Percentiles rank a stretch among this genome's conserved stretches.
phyloP scores from a whole-genome alignment of 805 yeast genomes.

The Wickerhamomyces xylosicus region DNA sequence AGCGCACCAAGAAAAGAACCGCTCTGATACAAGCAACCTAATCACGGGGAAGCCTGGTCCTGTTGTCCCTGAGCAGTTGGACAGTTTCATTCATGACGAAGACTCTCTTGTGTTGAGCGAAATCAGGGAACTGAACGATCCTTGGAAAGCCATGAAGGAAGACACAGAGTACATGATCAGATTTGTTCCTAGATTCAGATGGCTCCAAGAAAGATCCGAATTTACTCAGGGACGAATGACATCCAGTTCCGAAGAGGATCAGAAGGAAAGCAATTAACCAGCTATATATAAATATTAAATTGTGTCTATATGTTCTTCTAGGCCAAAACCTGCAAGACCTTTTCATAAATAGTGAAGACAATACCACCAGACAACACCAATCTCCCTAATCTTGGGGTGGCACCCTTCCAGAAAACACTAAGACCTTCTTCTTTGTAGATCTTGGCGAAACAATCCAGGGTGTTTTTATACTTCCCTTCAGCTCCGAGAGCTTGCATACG shows the following conservation, averaged over 20 bases:
- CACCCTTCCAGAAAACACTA: conserved; percentile 93
- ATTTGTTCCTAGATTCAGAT: conserved; percentile 16
- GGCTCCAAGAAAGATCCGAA: conserved; percentile 1
- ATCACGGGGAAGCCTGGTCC: conserved; percentile 5
- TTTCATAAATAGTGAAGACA: conserved; percentile 92
- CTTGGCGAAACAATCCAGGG: conserved; percentile 71
- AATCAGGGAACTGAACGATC: conserved; percentile 18
- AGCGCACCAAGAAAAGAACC: conserved; percentile 11
- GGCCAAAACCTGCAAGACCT: conserved; percentile 45
- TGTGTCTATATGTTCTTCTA: too few species aligned
- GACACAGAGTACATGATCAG: conserved; percentile 16
- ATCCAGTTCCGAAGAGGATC: too few species aligned
- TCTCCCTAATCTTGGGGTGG: conserved; percentile 93
- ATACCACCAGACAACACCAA: conserved; percentile 92
- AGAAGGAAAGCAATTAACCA: too few species aligned
- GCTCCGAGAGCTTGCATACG: conserved; percentile 94
- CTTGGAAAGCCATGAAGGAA: conserved; percentile 15
- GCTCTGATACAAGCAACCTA: conserved; percentile 3
- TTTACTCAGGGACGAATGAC: not conserved
- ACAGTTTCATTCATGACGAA: conserved; percentile 7
- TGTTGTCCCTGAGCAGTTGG: conserved; percentile 11
- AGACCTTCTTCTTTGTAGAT: conserved; percentile 84
- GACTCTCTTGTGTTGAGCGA: conserved; percentile 15
- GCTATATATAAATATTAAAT: too few species aligned
- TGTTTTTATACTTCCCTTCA: conserved; percentile 55